Evolutionary conservation across 2,329 filamentous ascomycete species (phyloP), one percentile per base, ranked within the genome.

Genomic region (Claviceps sp.): DNA sequence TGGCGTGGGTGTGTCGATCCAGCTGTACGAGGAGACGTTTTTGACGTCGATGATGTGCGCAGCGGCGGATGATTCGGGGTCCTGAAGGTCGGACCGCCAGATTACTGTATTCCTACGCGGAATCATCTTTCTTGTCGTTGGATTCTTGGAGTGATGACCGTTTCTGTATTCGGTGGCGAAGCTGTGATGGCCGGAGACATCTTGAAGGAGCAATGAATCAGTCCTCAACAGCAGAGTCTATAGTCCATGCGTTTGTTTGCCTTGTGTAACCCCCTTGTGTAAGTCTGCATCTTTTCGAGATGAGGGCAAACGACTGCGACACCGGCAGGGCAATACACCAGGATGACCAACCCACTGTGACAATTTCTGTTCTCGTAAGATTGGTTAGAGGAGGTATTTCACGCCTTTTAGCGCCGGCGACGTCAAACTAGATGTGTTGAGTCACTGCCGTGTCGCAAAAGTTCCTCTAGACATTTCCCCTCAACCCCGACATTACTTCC

Each of bases 21-120:
- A 77, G 58, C 72, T 76, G 60, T 77, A 77, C 2, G 74, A 77
- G 2, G 73, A 63, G 11, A 76, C 54, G 46, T 68, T 62, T 50
- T 67, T 60, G 8, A 69, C 64, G 34, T 69, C 57, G 4, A 63
- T 66, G 54, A 74, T 72, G 5, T 16, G 19, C 24, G 61, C 45
- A 16, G 50, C 17, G 3, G 8, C 37, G 7, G 40, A 19, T 17
- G 34, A 5, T 16, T 40, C 37, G 11, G 41, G 26, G 17, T 17
- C 13, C 37, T 30, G 42, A 10, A 51, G 43, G 34, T 47, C 34
- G 19, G 34, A 22, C 22, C 50, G 50, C 16, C 30, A 41, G 45
- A 51, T 47, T 6, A 10, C 8, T 34, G n/a, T 37, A 13, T 19
- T 41, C 13, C 16, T 30, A 10, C n/a, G 46, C 16, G 44, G 24